Evolutionary conservation across 352 stramenopile species (phyloP).

Genomic region (Globisporangium spiculum): DNA sequence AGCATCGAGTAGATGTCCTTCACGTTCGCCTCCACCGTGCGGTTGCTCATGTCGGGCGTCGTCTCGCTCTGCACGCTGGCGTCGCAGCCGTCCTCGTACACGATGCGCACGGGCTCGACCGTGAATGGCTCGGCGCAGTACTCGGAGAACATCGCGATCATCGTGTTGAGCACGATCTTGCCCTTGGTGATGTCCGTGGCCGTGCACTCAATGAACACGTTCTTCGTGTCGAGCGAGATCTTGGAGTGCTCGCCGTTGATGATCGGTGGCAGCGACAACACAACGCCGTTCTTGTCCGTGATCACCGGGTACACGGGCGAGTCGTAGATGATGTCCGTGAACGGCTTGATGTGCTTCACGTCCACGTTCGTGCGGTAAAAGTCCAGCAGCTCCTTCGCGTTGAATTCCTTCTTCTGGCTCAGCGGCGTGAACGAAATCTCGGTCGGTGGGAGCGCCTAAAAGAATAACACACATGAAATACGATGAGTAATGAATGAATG

Average conservation of each 20-base stretch:
- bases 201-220: conserved; percentile 99
- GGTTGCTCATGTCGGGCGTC: conserved; percentile 93
- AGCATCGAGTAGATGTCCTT: conserved; percentile 89
- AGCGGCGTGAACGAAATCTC: conserved; percentile 98
- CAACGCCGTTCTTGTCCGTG: conserved; percentile 92
- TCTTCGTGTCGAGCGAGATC: conserved; percentile 97
- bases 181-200: conserved; percentile 99
- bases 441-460: conserved; percentile 86
- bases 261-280: conserved; percentile 98
- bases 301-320: conserved; percentile 98
- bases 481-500: not conserved
- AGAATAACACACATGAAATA: not conserved
- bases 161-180: conserved; percentile 99
- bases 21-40: conserved; percentile 80
- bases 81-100: conserved; percentile 91
- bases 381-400: conserved; percentile 94
- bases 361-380: conserved; percentile 94
- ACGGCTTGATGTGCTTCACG: conserved; percentile 99
- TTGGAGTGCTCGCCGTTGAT: conserved; percentile 98
- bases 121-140: conserved; percentile 96
- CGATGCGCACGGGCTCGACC: conserved; percentile 96
- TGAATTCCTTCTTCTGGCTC: conserved; percentile 88
- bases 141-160: conserved; percentile 99
- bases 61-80: conserved; percentile 67
- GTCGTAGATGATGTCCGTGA: conserved; percentile 99